These are phyloP conservation scores for Capsella bursapastoris DNA, from an alignment of 345 rosid genomes.

Conservation along the genomic window DNA sequence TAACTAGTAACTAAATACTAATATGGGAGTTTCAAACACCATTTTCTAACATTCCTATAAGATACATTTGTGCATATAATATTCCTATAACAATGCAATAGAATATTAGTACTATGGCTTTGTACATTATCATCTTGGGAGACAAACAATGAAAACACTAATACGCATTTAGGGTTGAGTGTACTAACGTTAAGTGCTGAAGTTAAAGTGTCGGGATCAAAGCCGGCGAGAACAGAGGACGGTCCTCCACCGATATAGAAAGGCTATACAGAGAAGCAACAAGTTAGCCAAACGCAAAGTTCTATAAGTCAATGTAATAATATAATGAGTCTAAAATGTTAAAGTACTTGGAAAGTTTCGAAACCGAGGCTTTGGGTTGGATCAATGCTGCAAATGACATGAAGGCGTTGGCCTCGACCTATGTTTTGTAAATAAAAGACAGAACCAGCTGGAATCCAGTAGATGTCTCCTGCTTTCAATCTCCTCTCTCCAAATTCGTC, in stretches of 20 bases:
- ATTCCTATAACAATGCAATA: too few species aligned
- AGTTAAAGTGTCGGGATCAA: slow-evolving; percentile 61
- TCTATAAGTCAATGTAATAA: background rate
- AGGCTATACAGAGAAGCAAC: slow-evolving; percentile 52
- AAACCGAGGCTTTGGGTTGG: slow-evolving; percentile 70
- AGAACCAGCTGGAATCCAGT: slow-evolving; percentile 72
- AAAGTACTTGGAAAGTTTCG: slow-evolving; percentile 65
- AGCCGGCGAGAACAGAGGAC: slow-evolving; percentile 67
- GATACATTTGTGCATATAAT: too few species aligned
- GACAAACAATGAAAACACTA: too few species aligned
- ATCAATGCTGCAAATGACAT: slow-evolving; percentile 69
- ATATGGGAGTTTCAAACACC: too few species aligned
- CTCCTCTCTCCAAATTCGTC: slow-evolving; percentile 59
- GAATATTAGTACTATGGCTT: too few species aligned
- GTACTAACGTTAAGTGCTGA: slow-evolving; percentile 75
- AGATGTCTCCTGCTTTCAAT: slow-evolving; percentile 67
- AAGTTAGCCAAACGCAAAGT: slow-evolving; percentile 8
- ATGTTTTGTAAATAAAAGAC: slow-evolving; percentile 78
- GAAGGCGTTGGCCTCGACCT: slow-evolving; percentile 67
- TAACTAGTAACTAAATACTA: too few species aligned
- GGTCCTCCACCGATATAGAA: slow-evolving; percentile 92
- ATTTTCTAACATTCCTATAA: too few species aligned
- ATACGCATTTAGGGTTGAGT: too few species aligned
- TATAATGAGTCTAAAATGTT: background rate
- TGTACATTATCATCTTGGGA: too few species aligned